Evolutionary conservation across 768 basidiomycete species (phyloP), one percentile per base, ranked within the genome.

Genomic region (Trametes cubensis): DNA sequence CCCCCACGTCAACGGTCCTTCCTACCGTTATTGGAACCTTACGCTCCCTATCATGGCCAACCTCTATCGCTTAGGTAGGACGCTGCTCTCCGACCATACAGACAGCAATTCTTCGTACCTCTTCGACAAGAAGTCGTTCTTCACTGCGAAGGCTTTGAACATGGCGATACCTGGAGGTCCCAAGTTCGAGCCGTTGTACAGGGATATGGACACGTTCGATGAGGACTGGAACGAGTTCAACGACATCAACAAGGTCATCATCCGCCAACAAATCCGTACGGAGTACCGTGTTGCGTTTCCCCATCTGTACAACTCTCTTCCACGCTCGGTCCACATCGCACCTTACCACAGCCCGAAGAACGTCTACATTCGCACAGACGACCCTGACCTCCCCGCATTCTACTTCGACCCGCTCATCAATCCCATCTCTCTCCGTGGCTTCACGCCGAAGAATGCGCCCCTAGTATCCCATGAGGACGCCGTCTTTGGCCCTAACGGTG

Each of bases 221-320:
- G 97, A 98, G 73, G 97, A 99, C 72, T 97, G 95, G 95, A 97
- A 97, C 74, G 95, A 97, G 74, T 99, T 99, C 71, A 99, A 99
- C 73, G 97, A 99, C 72, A 97, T 98, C 76, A 95, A 97, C 79
- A 99, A 99, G 76, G 91, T 99, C 71, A 96, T 99, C 75, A 98
- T 99, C 68, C 95, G 97, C 21, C 95, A 98, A 72, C 94, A 97
- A 74, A 96, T 98, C 65, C 86, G 97, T 48, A 98, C 96, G 2
- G 97, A 99, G 77, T 98, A 99, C 84, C 98, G 96, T 74, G 95
- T 99, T 54, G 96, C 95, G 2, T 98, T 98, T 82, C 96, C 97
- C 34, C 96, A 99, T 71, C 83, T 99, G 1, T 99, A 99, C 79
- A 99, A 99, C 77, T 97, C 97, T 39, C 83, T 97, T 10, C 97